Conservation (phyloP, 2,329 filamentous ascomycete genomes). For the Pseudogymnoascus sp. region DNA sequence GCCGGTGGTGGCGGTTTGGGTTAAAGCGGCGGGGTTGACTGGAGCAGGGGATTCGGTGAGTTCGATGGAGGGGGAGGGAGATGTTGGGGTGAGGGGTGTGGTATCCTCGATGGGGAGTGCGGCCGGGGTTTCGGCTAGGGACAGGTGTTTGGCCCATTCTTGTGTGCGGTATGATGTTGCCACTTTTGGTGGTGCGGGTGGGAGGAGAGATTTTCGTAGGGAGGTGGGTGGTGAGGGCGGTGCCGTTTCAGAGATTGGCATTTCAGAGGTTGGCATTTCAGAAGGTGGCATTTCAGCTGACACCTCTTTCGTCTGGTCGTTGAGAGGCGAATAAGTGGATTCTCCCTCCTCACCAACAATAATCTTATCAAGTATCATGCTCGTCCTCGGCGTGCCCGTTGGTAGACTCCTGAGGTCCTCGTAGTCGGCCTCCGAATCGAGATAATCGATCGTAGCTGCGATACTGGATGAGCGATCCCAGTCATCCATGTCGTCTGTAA, state of each 20-base stretch:
- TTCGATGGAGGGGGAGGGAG: slow-evolving; percentile 16
- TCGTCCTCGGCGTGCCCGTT: not conserved
- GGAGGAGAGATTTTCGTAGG: slow-evolving; percentile 56
- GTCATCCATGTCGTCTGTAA: slow-evolving; percentile 1
- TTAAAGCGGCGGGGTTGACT: slow-evolving; percentile 19
- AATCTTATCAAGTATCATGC: slow-evolving; percentile 6
- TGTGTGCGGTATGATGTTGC: slow-evolving; percentile 83
- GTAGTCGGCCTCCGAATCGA: slow-evolving; percentile 38
- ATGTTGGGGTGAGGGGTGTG: not conserved
- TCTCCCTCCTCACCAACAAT: not conserved
- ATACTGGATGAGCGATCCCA: slow-evolving; percentile 40
- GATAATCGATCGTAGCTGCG: slow-evolving; percentile 50
- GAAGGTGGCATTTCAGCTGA: not conserved
- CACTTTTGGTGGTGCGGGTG: slow-evolving; percentile 65
- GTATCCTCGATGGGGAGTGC: slow-evolving; percentile 3
- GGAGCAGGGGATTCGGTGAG: slow-evolving; percentile 21
- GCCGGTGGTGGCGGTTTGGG: slow-evolving; percentile 34
- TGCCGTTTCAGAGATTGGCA: slow-evolving; percentile 34
- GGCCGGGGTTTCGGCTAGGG: slow-evolving; percentile 62
- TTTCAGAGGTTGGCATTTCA: not conserved
- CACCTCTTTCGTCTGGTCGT: not conserved
- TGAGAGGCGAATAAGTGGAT: slow-evolving; percentile 4
- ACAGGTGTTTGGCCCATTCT: slow-evolving; percentile 91
- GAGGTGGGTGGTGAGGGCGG: slow-evolving; percentile 39
- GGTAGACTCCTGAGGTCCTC: slow-evolving; percentile 21